Evolutionary conservation across 83 land plant species (phyloP).

Genomic region (Thuja plicata): DNA sequence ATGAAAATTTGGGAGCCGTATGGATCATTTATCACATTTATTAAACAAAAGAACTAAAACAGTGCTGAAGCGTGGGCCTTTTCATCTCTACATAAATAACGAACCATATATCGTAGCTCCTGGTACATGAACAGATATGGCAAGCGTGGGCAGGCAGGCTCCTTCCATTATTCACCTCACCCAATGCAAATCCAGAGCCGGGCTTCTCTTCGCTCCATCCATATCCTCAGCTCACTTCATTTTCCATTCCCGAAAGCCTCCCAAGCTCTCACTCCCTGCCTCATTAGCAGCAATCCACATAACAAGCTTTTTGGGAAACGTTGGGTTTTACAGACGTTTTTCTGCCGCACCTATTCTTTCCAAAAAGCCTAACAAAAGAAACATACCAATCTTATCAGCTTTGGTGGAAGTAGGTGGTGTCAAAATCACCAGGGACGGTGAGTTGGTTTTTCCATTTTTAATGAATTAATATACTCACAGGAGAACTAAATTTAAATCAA

Average conservation of each 20-base stretch:
- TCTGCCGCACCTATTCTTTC: neutral
- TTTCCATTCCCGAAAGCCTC: neutral
- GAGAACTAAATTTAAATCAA: neutral
- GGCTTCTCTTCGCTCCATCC: neutral
- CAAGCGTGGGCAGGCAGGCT: neutral
- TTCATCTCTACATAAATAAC: too few relatives aligned
- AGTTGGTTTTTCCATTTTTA: neutral
- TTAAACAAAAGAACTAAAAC: too few relatives aligned
- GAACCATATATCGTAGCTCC: too few relatives aligned
- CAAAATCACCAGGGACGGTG: slow-evolving; percentile 51
- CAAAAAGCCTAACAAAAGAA: neutral
- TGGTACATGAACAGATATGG: neutral
- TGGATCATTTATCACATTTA: too few relatives aligned
- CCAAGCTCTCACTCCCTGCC: neutral
- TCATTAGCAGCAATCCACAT: neutral
- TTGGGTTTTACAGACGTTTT: neutral
- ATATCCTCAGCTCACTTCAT: neutral
- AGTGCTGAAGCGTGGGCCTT: too few relatives aligned
- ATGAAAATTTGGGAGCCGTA: too few relatives aligned
- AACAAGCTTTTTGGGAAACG: neutral
- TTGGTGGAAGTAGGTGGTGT: slow-evolving; percentile 57
- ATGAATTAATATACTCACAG: neutral
- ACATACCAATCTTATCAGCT: slow-evolving; percentile 21
- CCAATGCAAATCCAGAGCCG: neutral
- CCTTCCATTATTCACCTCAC: neutral